phyloP scores from a whole-genome alignment of 148 eudicot genomes.

The Gaultheria prostrata region DNA sequence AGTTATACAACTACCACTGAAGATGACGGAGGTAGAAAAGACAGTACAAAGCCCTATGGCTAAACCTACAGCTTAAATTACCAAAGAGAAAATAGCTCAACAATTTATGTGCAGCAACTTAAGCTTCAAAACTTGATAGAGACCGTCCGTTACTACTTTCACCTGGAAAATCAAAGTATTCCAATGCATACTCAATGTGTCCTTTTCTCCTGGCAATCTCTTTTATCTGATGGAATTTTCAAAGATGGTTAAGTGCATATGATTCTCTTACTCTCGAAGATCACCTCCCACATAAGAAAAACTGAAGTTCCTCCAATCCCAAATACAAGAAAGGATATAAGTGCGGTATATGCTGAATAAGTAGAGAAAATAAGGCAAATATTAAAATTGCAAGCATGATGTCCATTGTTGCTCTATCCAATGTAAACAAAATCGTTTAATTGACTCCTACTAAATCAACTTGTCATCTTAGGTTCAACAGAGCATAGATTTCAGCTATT shows the following conservation, averaged over 20 bases:
- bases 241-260: not conserved
- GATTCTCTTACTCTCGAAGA: not conserved
- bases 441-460: not conserved
- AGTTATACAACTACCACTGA: not conserved
- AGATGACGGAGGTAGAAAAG: not conserved
- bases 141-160: conserved; percentile 22
- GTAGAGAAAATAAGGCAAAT: not conserved
- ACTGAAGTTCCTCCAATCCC: conserved; percentile 4
- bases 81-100: not conserved
- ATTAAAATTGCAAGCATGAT: not conserved
- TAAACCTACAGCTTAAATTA: not conserved
- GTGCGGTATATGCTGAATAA: not conserved
- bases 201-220: not conserved
- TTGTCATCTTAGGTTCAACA: not conserved
- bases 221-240: conserved; percentile 14
- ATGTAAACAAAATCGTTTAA: not conserved
- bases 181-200: conserved; percentile 16
- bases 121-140: not conserved
- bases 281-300: not conserved
- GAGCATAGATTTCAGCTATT: not conserved
- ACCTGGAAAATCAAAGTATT: conserved; percentile 23
- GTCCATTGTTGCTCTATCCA: not conserved
- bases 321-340: not conserved
- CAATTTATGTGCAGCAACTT: not conserved
- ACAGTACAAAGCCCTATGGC: not conserved